Conservation (phyloP, 148 eudicot species). For the Fallopia convolvulus region DNA sequence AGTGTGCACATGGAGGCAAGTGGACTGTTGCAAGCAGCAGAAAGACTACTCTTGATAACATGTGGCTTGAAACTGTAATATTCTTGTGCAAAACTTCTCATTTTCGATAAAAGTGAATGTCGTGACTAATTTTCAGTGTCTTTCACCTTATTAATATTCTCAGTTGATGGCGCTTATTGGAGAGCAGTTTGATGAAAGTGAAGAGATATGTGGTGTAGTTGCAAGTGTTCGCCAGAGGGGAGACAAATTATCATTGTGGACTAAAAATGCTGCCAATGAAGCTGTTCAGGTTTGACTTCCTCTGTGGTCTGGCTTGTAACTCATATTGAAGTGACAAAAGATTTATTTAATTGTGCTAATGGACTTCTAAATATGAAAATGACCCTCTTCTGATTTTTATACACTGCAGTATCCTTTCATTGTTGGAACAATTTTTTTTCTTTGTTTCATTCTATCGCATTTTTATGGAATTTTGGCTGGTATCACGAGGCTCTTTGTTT, state of each 20-base stretch:
- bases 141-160: conserved; percentile 10
- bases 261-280: conserved; percentile 79
- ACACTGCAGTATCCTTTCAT: neutral
- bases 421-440: neutral
- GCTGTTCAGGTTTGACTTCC: conserved; percentile 67
- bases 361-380: neutral
- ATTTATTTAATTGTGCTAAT: neutral
- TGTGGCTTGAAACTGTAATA: conserved; percentile 97
- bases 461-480: neutral
- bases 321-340: neutral
- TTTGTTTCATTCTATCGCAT: too few relatives aligned
- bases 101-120: neutral
- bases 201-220: conserved; percentile 95
- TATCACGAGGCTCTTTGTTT: neutral
- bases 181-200: conserved; percentile 88
- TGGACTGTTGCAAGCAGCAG: conserved; percentile 64
- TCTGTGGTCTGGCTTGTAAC: neutral
- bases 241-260: conserved; percentile 88
- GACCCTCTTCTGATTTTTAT: neutral
- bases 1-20: conserved; percentile 97
- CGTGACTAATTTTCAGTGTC: neutral
- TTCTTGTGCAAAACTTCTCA: neutral
- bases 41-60: conserved; percentile 55
- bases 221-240: conserved; percentile 81
- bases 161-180: conserved; percentile 94